phyloP scores from a whole-genome alignment of 2,329 filamentous ascomycete species.

The Zymoseptoria tritici region DNA sequence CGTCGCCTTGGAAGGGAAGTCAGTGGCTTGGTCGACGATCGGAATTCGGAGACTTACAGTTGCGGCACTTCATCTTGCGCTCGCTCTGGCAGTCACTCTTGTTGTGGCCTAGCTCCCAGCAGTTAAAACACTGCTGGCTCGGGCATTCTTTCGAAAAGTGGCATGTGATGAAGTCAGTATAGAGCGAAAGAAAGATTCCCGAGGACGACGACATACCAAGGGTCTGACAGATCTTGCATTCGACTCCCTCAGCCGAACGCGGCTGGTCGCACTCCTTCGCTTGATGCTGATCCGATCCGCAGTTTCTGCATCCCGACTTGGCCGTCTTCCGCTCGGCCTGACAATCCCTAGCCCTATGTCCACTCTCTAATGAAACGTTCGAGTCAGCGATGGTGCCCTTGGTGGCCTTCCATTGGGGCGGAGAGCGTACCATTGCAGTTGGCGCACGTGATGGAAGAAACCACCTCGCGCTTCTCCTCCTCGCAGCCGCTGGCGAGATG shows the following conservation, averaged over 20 bases:
- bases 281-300: conserved; percentile 43
- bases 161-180: conserved; percentile 16
- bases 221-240: conserved; percentile 27
- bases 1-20: conserved; percentile 23
- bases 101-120: conserved; percentile 27
- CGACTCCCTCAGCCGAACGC: conserved; percentile 21
- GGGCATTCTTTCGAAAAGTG: conserved; percentile 32
- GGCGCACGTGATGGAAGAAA: conserved; percentile 41
- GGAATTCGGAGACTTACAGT: conserved; percentile 21
- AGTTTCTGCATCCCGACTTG: conserved; percentile 35
- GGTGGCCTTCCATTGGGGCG: background rate
- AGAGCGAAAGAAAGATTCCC: too few species aligned
- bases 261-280: conserved; percentile 58
- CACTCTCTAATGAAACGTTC: conserved; percentile 24
- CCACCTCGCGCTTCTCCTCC: conserved; percentile 36
- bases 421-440: conserved; percentile 40
- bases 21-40: background rate
- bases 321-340: conserved; percentile 51
- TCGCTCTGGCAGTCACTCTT: conserved; percentile 29
- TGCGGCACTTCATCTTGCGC: conserved; percentile 29
- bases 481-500: conserved; percentile 43
- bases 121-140: conserved; percentile 30
- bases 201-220: too few species aligned
- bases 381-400: background rate
- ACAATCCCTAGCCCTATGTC: conserved; percentile 56